Conservation (phyloP, 202 grass and related monocot species). For the Carex sylvatica region DNA sequence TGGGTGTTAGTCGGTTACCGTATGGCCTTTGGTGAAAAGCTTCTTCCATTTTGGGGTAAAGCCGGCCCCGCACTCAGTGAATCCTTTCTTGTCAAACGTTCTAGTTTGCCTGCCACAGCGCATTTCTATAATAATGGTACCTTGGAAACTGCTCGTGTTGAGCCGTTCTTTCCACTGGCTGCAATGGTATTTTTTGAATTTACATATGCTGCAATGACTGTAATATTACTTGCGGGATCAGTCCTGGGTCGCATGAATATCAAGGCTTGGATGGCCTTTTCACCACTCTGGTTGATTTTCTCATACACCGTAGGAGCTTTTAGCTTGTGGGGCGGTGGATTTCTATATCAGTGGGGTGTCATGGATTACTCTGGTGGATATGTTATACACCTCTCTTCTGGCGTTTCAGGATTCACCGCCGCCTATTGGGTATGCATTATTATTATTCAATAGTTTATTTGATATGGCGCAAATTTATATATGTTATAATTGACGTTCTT, state of each 20-base stretch:
- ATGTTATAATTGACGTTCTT: background rate
- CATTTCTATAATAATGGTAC: slow-evolving; percentile 18
- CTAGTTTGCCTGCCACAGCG: slow-evolving; percentile 38
- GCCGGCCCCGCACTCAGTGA: slow-evolving; percentile 43
- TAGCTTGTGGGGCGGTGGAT: slow-evolving; percentile 71
- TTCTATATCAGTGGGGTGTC: slow-evolving; percentile 79
- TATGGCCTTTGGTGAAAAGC: slow-evolving; percentile 65
- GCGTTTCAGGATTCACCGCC: slow-evolving; percentile 75
- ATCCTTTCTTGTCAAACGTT: slow-evolving; percentile 33
- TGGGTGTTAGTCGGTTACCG: slow-evolving; percentile 52
- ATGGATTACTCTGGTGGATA: slow-evolving; percentile 84
- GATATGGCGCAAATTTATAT: background rate
- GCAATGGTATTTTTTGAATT: slow-evolving; percentile 70
- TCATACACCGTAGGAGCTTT: slow-evolving; percentile 80
- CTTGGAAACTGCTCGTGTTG: background rate
- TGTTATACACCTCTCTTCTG: slow-evolving; percentile 83
- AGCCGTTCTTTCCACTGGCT: slow-evolving; percentile 62
- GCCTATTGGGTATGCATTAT: slow-evolving; percentile 59
- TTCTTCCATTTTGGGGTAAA: slow-evolving; percentile 72
- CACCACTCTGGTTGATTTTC: slow-evolving; percentile 60
- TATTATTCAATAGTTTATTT: background rate
- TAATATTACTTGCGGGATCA: slow-evolving; percentile 55
- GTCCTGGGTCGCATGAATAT: slow-evolving; percentile 69
- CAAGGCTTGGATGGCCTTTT: slow-evolving; percentile 76
- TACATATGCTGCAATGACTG: slow-evolving; percentile 71